phyloP scores from a whole-genome alignment of 176 grass and related monocot species.

The Musa troglodytarum region DNA sequence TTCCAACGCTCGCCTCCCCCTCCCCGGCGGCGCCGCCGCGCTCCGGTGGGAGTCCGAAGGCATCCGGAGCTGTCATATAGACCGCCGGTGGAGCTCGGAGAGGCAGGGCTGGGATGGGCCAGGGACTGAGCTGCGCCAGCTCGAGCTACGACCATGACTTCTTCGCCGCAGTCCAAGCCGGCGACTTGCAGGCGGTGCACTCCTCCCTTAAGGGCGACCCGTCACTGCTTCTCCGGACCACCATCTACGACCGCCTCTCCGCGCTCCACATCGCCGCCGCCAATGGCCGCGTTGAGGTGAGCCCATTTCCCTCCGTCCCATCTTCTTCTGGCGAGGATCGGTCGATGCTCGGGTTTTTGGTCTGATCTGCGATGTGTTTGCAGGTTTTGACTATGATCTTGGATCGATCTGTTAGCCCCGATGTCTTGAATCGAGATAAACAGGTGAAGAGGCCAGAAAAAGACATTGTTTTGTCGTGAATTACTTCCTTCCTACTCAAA shows the following conservation, averaged over 20 bases:
- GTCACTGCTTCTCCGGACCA: constrained; percentile 44
- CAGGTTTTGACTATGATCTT: constrained; percentile 30
- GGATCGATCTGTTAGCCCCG: constrained; percentile 27
- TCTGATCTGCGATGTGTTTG: background rate
- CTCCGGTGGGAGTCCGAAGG: background rate
- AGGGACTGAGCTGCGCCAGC: constrained; percentile 73
- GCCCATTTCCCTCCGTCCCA: background rate
- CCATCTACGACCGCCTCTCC: constrained; percentile 96
- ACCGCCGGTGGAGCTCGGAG: background rate
- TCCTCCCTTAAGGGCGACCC: constrained; percentile 45
- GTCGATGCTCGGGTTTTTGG: background rate
- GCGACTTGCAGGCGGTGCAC: constrained; percentile 53
- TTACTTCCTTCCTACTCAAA: background rate
- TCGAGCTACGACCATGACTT: constrained; percentile 87
- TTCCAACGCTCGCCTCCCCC: background rate
- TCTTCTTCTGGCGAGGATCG: background rate
- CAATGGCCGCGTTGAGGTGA: constrained; percentile 78
- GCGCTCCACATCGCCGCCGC: constrained; percentile 97
- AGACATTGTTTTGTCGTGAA: too few species aligned
- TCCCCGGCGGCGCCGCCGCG: background rate
- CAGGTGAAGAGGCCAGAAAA: constrained; percentile 20
- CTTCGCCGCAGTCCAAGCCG: constrained; percentile 73
- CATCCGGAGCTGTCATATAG: background rate
- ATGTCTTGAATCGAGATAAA: constrained; percentile 42
- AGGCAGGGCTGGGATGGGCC: constrained; percentile 55